Base-by-base conservation (phyloP, 345 rosid species). In the Ceriops tagal region DNA sequence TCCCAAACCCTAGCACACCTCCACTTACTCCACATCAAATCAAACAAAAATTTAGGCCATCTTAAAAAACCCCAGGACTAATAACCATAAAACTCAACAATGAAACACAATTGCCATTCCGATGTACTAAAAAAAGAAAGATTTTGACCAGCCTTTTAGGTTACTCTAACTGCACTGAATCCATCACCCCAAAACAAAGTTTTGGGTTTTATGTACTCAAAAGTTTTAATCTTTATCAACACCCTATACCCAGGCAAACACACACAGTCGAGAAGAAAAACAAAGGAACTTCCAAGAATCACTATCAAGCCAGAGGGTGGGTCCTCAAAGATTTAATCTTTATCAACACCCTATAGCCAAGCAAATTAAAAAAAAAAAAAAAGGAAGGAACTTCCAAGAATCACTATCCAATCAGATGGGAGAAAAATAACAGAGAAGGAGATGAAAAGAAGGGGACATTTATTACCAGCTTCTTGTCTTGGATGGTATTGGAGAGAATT, bases 381-480 rank as follows among this genome's bases (percentile, higher is more conserved):
- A 34, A 34, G 6, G 6, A 34, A 34, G 37, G 37, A 34, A 34
- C 57, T 53, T 24, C 8, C n/a, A 7, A 53, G 10, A 53, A 53
- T 53, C 26, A 53, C 26, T n/a, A n/a, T 24, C 57, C 57, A 10
- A 26, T 1, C 24, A 53, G 24, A 53, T 16, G 59, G 26, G 73
- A 32, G 65, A 26, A 32, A 24, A 13, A 56, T 9, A 26, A 56
- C 35, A 61, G 31, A 18, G 37, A 53, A 58, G 51, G 56, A 24
- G 26, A 24, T 27, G 0, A 70, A 22, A 15, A 55, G 57, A 37
- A 13, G 60, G 60, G 61, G 16, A 58, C 26, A 59, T 30, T 53
- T 13, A 66, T 69, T 84, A 90, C 96, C 91, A 92, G 84, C 66
- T 81, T 85, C 73, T 76, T 86, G 37, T 88, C 90, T 30, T 82